Evolutionary conservation across 179 eudicot species (phyloP).

Genomic region (Sideroxylon spinosum): DNA sequence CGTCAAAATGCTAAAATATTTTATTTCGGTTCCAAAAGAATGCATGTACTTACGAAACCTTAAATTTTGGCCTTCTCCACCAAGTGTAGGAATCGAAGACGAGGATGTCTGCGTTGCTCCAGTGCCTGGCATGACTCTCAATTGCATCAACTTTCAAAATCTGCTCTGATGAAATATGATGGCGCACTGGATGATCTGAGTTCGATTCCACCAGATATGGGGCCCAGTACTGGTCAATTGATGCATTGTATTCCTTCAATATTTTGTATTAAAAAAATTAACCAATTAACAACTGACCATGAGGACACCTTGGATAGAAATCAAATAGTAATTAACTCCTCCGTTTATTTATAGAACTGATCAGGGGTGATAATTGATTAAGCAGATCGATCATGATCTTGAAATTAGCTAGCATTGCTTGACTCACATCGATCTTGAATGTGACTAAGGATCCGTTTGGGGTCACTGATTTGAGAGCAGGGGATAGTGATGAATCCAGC

Average conservation of each 20-base stretch:
- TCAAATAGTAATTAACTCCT: background rate
- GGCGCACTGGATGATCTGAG: background rate
- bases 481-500: conserved; percentile 2
- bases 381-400: too few species aligned
- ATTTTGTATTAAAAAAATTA: background rate
- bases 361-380: too few species aligned
- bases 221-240: conserved; percentile 10
- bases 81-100: conserved; percentile 6
- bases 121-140: conserved; percentile 11
- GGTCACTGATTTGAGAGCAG: background rate
- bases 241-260: conserved; percentile 10
- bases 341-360: too few species aligned
- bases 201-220: conserved; percentile 11
- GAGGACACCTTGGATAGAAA: background rate
- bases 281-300: too few species aligned
- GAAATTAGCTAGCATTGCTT: background rate
- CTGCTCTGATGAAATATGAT: background rate
- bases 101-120: conserved; percentile 10
- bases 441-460: background rate
- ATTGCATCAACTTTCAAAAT: conserved; percentile 5
- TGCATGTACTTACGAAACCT: conserved; percentile 7
- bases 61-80: conserved; percentile 13
- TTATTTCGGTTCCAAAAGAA: background rate
- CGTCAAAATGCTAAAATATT: background rate
- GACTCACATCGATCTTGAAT: conserved; percentile 11